These are phyloP conservation scores for Biscogniauxia marginata DNA, from an alignment of 2,329 filamentous ascomycete species.

Conservation along the genomic window DNA sequence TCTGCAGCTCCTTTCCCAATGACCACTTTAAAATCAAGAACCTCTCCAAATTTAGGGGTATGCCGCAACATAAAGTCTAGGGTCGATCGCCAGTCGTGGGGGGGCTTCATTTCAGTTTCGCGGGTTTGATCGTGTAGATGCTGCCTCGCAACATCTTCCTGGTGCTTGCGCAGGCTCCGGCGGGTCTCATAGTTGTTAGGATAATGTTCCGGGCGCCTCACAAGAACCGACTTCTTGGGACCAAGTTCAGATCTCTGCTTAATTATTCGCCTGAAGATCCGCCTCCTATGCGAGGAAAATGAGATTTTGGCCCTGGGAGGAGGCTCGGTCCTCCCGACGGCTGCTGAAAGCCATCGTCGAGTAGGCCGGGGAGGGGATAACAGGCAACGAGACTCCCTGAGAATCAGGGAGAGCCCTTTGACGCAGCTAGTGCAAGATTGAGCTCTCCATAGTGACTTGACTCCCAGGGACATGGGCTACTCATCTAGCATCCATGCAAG, in stretches of 20 bases:
- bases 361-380: slow-evolving; percentile 5
- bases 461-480: slow-evolving; percentile 35
- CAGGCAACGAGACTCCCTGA: slow-evolving; percentile 23
- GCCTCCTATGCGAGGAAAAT: slow-evolving; percentile 8
- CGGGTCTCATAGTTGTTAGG: slow-evolving; percentile 9
- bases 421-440: slow-evolving; percentile 19
- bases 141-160: slow-evolving; percentile 19
- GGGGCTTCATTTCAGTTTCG: slow-evolving; percentile 6
- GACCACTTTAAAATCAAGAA: slow-evolving; percentile 27
- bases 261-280: slow-evolving; percentile 9
- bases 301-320: neutral
- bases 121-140: slow-evolving; percentile 13
- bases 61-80: slow-evolving; percentile 26
- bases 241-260: slow-evolving; percentile 7
- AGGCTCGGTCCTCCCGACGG: neutral
- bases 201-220: slow-evolving; percentile 12
- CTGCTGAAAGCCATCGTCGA: slow-evolving; percentile 20
- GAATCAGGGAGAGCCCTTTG: slow-evolving; percentile 28
- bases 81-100: slow-evolving; percentile 19
- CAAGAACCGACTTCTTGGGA: slow-evolving; percentile 12
- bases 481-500: slow-evolving; percentile 22
- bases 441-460: slow-evolving; percentile 31
- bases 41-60: slow-evolving; percentile 23
- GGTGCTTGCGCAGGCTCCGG: slow-evolving; percentile 22
- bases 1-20: slow-evolving; percentile 24